A percentile compares a stretch with the other conserved stretches of the same genome.
phyloP scores from a whole-genome alignment of 192 early-diverging fungal genomes.

The Irineochytrium annulatum region DNA sequence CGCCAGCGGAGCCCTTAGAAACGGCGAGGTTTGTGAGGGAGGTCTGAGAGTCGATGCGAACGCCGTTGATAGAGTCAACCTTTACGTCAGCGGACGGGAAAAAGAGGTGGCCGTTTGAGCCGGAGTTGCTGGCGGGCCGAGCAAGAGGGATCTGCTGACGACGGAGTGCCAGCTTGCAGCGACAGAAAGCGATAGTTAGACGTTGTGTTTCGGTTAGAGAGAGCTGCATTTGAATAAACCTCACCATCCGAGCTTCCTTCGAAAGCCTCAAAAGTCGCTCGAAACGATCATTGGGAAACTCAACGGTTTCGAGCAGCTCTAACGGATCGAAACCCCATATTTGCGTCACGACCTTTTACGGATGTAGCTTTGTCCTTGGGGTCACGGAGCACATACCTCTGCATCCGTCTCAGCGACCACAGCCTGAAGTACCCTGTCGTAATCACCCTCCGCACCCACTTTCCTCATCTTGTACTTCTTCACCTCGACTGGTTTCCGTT shows the following conservation, averaged over 20 bases:
- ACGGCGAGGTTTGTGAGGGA: no score
- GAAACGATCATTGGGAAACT: constrained; percentile 54
- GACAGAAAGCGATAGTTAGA: background rate
- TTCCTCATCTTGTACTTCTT: no score
- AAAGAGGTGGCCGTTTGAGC: background rate
- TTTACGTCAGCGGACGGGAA: constrained; percentile 1
- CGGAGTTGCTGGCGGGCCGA: background rate
- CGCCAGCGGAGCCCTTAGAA: no score
- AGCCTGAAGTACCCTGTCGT: no score
- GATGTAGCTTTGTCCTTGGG: no score
- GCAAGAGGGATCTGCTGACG: constrained; percentile 12
- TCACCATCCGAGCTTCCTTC: constrained; percentile 31
- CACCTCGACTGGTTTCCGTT: no score
- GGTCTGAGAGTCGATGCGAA: background rate
- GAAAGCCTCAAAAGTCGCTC: constrained; percentile 35
- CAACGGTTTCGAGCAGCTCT: constrained; percentile 38
- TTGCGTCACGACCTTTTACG: constrained; percentile 26
- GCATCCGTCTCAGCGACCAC: no score
- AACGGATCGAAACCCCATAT: constrained; percentile 55
- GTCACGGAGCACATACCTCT: no score
- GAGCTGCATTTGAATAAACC: background rate
- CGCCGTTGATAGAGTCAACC: background rate
- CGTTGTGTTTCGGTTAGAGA: background rate
- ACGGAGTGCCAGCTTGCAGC: constrained; percentile 14
- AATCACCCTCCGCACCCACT: no score